A percentile compares a stretch with the other conserved stretches of the same genome.
These are phyloP conservation scores for Candida sojae DNA, from an alignment of 1,139 yeast genomes.

Conservation along the genomic window DNA sequence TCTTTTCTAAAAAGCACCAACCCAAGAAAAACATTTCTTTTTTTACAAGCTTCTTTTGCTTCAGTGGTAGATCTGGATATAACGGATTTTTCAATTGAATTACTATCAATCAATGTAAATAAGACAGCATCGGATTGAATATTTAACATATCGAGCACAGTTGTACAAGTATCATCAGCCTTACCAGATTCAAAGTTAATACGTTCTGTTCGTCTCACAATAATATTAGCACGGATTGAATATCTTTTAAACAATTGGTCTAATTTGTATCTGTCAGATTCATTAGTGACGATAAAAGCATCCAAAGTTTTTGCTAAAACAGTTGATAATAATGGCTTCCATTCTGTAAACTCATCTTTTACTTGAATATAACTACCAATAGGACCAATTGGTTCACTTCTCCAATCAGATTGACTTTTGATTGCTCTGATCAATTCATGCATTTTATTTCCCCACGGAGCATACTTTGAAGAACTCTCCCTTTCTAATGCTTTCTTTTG, in stretches of 20 bases:
- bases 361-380: slow-evolving; percentile 65
- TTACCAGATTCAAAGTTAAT: slow-evolving; percentile 50
- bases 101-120: slow-evolving; percentile 66
- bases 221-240: slow-evolving; percentile 36
- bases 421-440: slow-evolving; percentile 45
- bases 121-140: slow-evolving; percentile 55
- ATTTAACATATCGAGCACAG: slow-evolving; percentile 62
- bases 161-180: slow-evolving; percentile 29
- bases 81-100: slow-evolving; percentile 59
- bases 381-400: slow-evolving; percentile 75
- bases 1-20: slow-evolving; percentile 43
- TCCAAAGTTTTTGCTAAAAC: slow-evolving; percentile 47
- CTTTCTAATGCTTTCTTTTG: slow-evolving; percentile 10
- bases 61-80: slow-evolving; percentile 51
- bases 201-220: slow-evolving; percentile 56
- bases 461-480: slow-evolving; percentile 28
- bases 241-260: slow-evolving; percentile 39
- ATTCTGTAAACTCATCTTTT: slow-evolving; percentile 53
- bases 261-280: slow-evolving; percentile 58
- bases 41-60: slow-evolving; percentile 46
- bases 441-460: slow-evolving; percentile 52
- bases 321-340: slow-evolving; percentile 65
- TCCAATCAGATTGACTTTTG: slow-evolving; percentile 37
- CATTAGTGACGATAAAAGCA: slow-evolving; percentile 68
- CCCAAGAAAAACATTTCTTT: slow-evolving; percentile 47